These are phyloP conservation scores for Naganishia randhawae DNA, from an alignment of 768 basidiomycete species.

Conservation along the genomic window DNA sequence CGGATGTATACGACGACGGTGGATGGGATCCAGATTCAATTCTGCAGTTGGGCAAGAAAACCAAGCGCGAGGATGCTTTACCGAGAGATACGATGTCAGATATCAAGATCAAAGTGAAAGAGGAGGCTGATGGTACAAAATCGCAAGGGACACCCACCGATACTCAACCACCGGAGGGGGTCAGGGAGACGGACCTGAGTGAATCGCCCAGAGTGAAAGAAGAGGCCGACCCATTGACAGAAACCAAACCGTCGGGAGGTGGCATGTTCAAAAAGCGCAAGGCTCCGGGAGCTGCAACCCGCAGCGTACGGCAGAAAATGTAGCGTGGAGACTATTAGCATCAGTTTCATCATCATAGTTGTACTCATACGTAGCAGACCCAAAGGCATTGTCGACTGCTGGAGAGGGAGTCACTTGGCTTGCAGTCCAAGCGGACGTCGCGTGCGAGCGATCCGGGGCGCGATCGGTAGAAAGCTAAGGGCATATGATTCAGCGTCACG, in stretches of 20 bases:
- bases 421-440: no score
- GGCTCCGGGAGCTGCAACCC: conserved; percentile 33
- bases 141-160: not conserved
- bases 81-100: conserved; percentile 27
- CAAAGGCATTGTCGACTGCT: not conserved
- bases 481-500: not conserved
- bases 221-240: conserved; percentile 23
- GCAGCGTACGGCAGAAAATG: conserved; percentile 29
- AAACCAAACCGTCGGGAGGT: conserved; percentile 19
- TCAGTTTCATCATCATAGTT: not conserved
- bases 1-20: conserved; percentile 62
- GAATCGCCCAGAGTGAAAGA: conserved; percentile 25
- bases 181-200: not conserved
- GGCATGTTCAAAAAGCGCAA: conserved; percentile 52
- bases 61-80: conserved; percentile 31
- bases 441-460: not conserved
- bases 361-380: not conserved
- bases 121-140: not conserved
- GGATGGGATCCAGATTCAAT: conserved; percentile 73
- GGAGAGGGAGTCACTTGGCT: no score
- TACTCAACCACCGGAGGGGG: not conserved
- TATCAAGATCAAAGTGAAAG: conserved; percentile 11
- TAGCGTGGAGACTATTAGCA: not conserved
- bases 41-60: conserved; percentile 52
- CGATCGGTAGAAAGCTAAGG: not conserved